These are phyloP conservation scores for Bipolaris victoriae DNA, from an alignment of 2,329 filamentous ascomycete genomes.

Conservation along the genomic window DNA sequence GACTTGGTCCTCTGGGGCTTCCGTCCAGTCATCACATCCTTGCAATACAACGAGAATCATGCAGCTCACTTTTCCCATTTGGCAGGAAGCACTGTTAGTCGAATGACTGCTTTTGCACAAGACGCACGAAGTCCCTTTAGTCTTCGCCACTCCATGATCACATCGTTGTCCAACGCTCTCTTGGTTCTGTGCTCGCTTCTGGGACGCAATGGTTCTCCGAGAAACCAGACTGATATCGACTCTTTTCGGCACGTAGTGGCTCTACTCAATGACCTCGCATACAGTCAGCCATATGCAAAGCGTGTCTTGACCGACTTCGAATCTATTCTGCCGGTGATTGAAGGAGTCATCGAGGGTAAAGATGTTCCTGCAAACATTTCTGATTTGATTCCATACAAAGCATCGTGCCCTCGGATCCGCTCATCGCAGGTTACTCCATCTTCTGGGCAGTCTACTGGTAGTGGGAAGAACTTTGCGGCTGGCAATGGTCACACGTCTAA, in stretches of 20 bases:
- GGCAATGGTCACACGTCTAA: not conserved
- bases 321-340: slow-evolving; percentile 18
- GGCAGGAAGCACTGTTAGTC: slow-evolving; percentile 22
- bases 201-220: slow-evolving; percentile 15
- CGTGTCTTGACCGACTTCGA: slow-evolving; percentile 33
- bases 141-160: slow-evolving; percentile 26
- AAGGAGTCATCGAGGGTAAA: slow-evolving; percentile 2
- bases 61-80: slow-evolving; percentile 24
- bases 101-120: slow-evolving; percentile 13
- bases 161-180: slow-evolving; percentile 26
- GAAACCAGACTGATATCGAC: slow-evolving; percentile 13
- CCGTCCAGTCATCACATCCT: slow-evolving; percentile 30
- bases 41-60: slow-evolving; percentile 27
- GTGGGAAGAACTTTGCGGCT: not conserved
- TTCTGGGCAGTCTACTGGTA: not conserved
- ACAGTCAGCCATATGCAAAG: slow-evolving; percentile 22
- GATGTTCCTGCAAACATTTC: slow-evolving; percentile 21
- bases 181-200: slow-evolving; percentile 30
- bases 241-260: slow-evolving; percentile 20
- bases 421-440: not conserved
- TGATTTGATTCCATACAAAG: slow-evolving; percentile 33
- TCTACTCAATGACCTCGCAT: slow-evolving; percentile 25
- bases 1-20: slow-evolving; percentile 35
- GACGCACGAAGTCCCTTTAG: slow-evolving; percentile 15
- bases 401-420: slow-evolving; percentile 18